phyloP scores from a whole-genome alignment of 1,284 basidiomycete genomes.

The Fomitopsis pinicola region DNA sequence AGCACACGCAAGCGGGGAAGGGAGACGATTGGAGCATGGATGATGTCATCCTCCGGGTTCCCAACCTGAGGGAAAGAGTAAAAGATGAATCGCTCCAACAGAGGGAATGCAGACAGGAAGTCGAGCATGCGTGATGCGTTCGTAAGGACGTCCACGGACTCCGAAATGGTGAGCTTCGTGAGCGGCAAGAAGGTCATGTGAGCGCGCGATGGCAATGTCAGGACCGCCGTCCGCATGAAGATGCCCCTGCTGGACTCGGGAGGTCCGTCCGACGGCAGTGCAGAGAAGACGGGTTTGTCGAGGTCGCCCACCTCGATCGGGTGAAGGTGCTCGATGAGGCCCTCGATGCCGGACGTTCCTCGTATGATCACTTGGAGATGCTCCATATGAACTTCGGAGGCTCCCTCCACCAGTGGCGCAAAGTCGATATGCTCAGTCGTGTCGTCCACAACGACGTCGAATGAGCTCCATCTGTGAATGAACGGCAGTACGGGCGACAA shows the following conservation, averaged over 20 bases:
- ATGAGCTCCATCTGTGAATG: constrained; percentile 50
- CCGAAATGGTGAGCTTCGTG: constrained; percentile 50
- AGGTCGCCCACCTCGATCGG: constrained; percentile 10
- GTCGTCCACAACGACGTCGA: constrained; percentile 33
- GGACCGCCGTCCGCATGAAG: constrained; percentile 30
- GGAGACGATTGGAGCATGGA: constrained; percentile 35
- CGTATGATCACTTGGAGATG: constrained; percentile 16
- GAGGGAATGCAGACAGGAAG: constrained; percentile 56
- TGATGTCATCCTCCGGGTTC: constrained; percentile 31
- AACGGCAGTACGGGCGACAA: constrained; percentile 55
- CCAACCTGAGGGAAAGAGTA: constrained; percentile 48
- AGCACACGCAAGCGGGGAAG: constrained; percentile 55
- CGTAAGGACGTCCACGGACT: constrained; percentile 35
- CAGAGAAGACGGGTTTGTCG: constrained; percentile 15
- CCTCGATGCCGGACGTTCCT: constrained; percentile 13
- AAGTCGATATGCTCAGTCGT: constrained; percentile 19
- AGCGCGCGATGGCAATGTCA: constrained; percentile 39
- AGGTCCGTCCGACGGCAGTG: constrained; percentile 7
- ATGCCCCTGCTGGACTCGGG: constrained; percentile 10
- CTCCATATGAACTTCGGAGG: constrained; percentile 7
- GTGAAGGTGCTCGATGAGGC: constrained; percentile 11
- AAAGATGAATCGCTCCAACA: constrained; percentile 52
- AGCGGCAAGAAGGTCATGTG: constrained; percentile 47
- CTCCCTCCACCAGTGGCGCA: constrained; percentile 12
- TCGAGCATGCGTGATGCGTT: constrained; percentile 46